Base-by-base conservation (phyloP, 108 stramenopile genomes). In the Stephanodiscus triporus region DNA sequence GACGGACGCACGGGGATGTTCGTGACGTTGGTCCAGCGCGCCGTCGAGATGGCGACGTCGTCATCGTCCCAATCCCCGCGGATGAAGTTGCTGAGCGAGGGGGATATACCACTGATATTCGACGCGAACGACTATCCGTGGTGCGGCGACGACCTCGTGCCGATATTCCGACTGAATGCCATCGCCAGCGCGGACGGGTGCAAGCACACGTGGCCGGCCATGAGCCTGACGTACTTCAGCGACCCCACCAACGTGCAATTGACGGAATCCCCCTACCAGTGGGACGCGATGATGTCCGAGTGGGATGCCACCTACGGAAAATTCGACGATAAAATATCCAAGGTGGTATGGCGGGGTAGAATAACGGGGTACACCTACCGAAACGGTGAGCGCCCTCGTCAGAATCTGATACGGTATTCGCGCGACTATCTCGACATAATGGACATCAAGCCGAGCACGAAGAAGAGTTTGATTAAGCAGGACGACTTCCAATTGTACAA, bases 401-500 rank as follows among this genome's bases (percentile, higher is more conserved):
- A 57, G 32, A 55, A 57, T n/a, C 23, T 78, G 16, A 65, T 78
- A 27, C 23, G 47, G 27, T 66, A 54, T 42, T 64, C 56, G 13
- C 64, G 48, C 1, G 65, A 67, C 23, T 42, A 11, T 56, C 22
- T 30, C 7, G 77, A 78, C 59, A 51, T 73, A 8, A 72, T 78
- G 71, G 77, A 73, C 29, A 42, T 78, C 11, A 29, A 59, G 40
- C 48, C 56, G 4, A 22, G 51, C 4, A 58, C 42, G 23, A 32
- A 34, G 34, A 45, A 37, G 34, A 60, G 54, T 55, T 47, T 19
- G 22, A 78, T 73, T 23, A 24, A 26, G 9, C 66, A 72, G 65
- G 77, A 73, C 36, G 72, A 75, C 51, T 85, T 81, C 48, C 63
- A 60, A 30, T 51, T 56, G 11, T 83, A 70, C 58, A 68, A 51